Evolutionary conservation across 306 rosid species (phyloP).

Genomic region (Vigna mungo): DNA sequence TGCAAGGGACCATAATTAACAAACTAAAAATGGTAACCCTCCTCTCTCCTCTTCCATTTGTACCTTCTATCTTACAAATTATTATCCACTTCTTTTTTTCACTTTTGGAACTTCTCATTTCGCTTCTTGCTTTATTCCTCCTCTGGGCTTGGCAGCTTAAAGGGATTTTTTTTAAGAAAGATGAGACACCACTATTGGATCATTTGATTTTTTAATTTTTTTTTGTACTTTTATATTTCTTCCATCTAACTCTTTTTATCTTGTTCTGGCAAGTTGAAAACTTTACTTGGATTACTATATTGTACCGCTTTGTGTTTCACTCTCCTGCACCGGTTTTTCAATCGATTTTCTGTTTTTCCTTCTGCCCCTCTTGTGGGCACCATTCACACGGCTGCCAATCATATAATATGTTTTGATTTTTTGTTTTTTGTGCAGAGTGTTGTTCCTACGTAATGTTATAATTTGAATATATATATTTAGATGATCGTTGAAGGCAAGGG

Average conservation of each 20-base stretch:
- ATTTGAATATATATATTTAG: too few relatives aligned
- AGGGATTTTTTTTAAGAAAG: conserved; percentile 33
- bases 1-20: too few relatives aligned
- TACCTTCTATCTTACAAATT: conserved; percentile 28
- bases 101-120: background rate
- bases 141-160: conserved; percentile 20
- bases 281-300: background rate
- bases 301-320: background rate
- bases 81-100: background rate
- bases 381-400: background rate
- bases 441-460: conserved; percentile 70
- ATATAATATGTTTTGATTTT: conserved; percentile 3
- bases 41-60: background rate
- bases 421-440: conserved; percentile 56
- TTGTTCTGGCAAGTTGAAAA: conserved; percentile 53
- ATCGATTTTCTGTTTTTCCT: background rate
- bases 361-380: background rate
- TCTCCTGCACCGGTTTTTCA: conserved; percentile 9
- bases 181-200: background rate
- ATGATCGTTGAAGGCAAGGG: too few relatives aligned
- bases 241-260: conserved; percentile 45
- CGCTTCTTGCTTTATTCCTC: conserved; percentile 3
- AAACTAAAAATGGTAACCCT: too few relatives aligned
- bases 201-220: background rate
- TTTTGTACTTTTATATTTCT: conserved; percentile 36